These are phyloP conservation scores for Salix suchowensis DNA, from an alignment of 345 rosid genomes.

Conservation along the genomic window DNA sequence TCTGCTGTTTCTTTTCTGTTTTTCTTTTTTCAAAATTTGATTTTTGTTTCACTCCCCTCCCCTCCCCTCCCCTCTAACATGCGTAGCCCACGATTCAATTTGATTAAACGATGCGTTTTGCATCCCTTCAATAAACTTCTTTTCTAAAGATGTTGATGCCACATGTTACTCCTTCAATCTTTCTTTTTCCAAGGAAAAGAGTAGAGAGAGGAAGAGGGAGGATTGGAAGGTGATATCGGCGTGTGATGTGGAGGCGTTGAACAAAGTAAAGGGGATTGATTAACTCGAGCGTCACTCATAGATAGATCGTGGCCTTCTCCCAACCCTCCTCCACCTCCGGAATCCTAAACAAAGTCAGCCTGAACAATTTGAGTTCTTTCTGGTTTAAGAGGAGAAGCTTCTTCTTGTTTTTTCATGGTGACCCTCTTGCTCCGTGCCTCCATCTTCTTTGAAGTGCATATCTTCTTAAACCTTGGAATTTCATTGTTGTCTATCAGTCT, in stretches of 20 bases:
- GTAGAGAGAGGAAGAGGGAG: neutral
- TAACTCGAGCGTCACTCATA: conserved; percentile 54
- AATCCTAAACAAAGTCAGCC: neutral
- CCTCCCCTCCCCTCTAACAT: neutral
- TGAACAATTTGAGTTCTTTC: neutral
- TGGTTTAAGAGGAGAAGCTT: neutral
- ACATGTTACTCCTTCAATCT: neutral
- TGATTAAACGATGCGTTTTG: too few species aligned
- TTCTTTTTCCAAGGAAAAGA: neutral
- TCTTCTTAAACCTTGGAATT: too few species aligned
- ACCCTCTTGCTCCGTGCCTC: neutral
- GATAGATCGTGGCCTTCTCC: conserved; percentile 67
- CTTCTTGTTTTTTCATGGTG: neutral
- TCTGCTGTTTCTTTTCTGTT: too few species aligned
- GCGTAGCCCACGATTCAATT: too few species aligned
- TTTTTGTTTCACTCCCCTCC: neutral
- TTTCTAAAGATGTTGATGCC: neutral
- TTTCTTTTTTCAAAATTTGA: neutral
- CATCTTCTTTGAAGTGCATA: neutral
- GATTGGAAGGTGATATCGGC: conserved; percentile 34
- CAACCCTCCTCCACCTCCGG: conserved; percentile 30
- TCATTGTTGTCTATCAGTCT: too few species aligned
- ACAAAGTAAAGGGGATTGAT: conserved; percentile 70
- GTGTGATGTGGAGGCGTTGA: conserved; percentile 56
- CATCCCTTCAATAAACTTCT: too few species aligned